Conservation (phyloP, 2,329 filamentous ascomycete genomes). For the Xylariales sp. region DNA sequence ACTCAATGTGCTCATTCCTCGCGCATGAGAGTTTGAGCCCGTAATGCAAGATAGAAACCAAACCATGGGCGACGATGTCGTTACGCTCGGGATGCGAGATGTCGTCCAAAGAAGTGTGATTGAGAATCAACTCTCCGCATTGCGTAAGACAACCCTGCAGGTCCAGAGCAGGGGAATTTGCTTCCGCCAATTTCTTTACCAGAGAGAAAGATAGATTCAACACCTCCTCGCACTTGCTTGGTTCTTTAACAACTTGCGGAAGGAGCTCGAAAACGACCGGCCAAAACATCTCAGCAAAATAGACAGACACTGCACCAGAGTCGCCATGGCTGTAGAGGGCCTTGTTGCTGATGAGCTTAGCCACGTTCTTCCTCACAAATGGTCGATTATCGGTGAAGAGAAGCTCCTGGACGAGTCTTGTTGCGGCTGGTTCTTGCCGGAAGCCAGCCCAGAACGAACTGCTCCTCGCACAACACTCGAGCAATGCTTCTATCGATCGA, state of each 20-base stretch:
- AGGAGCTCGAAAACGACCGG: conserved; percentile 34
- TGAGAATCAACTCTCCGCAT: conserved; percentile 22
- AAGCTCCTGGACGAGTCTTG: conserved; percentile 27
- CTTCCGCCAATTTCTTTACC: conserved; percentile 23
- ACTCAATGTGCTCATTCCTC: conserved; percentile 15
- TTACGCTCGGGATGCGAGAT: conserved; percentile 31
- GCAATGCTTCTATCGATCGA: conserved; percentile 33
- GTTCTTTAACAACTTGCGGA: conserved; percentile 26
- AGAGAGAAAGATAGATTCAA: conserved; percentile 22
- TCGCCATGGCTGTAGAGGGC: conserved; percentile 17
- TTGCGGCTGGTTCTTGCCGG: conserved; percentile 20
- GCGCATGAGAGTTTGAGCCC: conserved; percentile 22
- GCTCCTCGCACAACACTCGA: conserved; percentile 35
- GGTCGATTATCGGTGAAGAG: conserved; percentile 32
- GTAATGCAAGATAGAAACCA: conserved; percentile 30
- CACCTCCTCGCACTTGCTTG: conserved; percentile 38
- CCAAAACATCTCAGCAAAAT: conserved; percentile 45
- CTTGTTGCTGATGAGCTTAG: conserved; percentile 26
- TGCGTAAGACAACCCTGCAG: conserved; percentile 17
- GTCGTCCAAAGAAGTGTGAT: conserved; percentile 26
- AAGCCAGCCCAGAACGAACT: conserved; percentile 35
- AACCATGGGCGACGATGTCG: conserved; percentile 32
- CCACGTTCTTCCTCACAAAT: conserved; percentile 31
- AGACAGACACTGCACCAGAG: conserved; percentile 25
- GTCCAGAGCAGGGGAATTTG: conserved; percentile 18